Evolutionary conservation across 208 protist genomes (phyloP), one percentile per base, ranked within the genome.

Genomic region (Trypanosoma avium): DNA sequence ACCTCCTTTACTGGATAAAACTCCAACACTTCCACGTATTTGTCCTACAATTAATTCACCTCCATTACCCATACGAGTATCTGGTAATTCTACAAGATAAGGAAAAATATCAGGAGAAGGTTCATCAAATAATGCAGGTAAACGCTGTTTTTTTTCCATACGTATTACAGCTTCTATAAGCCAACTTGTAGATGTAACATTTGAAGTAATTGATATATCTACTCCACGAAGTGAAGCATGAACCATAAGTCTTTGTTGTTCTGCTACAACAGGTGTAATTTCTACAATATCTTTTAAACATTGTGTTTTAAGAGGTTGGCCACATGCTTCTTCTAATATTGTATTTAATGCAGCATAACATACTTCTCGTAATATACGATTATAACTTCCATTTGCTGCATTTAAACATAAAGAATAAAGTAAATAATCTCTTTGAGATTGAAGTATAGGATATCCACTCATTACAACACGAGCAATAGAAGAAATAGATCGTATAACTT

Each of bases 1-100:
- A 4, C 86, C 86, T 1, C 79, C 76, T 27, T 77, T 80, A 38
- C 61, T 85, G 22, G 81, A 67, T n/a, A 75, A 58, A 13, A 88
- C 70, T 15, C 83, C 84, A 27, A 90, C 67, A 56, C 82, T 96
- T 42, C 90, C 90, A 30, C 87, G 90, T 30, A 96, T 77, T 75
- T 96, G 90, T 7, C 90, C 90, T 0, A 86, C 69, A 60, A 84
- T 76, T 32, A 96, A 75, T 61, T 92, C 81, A 0, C 86, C 87
- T 17, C 74, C 78, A 57, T 90, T 85, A 43, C 75, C 84, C 38
- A 93, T 58, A 1, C 69, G 77, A 19, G 90, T 94, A 27, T 92
- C 79, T 7, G 82, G 75, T 19, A 96, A 79, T 2, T 84, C 63
- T 3, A 94, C 79, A 3, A 84, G 21, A 74, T 90, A 81, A n/a